Evolutionary conservation across 768 basidiomycete species (phyloP), one percentile per base, ranked within the genome.

Genomic region (Cubamyces sp.): DNA sequence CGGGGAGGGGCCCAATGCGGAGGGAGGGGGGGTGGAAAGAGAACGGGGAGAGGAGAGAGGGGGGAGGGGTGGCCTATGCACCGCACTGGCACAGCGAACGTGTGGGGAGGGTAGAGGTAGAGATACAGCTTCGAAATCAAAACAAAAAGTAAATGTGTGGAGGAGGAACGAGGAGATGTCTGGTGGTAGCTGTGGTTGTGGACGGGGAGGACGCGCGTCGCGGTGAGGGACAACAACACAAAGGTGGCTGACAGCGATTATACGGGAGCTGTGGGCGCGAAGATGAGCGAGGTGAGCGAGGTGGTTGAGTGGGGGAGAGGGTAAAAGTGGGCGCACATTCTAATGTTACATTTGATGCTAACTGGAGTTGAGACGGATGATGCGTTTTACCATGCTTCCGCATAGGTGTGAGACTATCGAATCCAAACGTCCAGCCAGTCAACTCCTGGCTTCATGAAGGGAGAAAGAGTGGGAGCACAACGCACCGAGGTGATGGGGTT

Each of bases 321-420:
- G 23, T 12, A 26, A 12, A 19, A 19, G 19, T 1, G n/a, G 15
- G 11, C 14, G 21, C 53, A 16, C 42, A 62, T 48, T 53, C 45
- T 59, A 63, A 49, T 63, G 51, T 19, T 63, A 63, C 62, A 63
- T 58, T 42, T 8, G 34, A 18, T 47, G 48, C 34, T 45, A 39
- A 21, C 11, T 41, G 53, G 2, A 26, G 16, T 11, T 23, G 19
- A 12, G 14, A 12, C 18, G 47, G 48, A 16, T 30, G 25, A n/a
- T 28, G 16, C 34, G 26, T 26, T 28, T 54, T 41, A 63, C 62
- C 62, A 63, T 23, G 62, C 62, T 54, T 63, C 62, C 15, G 57
- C 62, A 21, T 63, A 63, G 46, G n/a, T 34, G 39, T 52, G 52
- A 23, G 37, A 19, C 51, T 58, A 37, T 23, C 16, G 21, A 7